A percentile compares a stretch with the other conserved stretches of the same genome.
phyloP scores from a whole-genome alignment of 805 yeast genomes.

The Scheffersomyces amazonensis region DNA sequence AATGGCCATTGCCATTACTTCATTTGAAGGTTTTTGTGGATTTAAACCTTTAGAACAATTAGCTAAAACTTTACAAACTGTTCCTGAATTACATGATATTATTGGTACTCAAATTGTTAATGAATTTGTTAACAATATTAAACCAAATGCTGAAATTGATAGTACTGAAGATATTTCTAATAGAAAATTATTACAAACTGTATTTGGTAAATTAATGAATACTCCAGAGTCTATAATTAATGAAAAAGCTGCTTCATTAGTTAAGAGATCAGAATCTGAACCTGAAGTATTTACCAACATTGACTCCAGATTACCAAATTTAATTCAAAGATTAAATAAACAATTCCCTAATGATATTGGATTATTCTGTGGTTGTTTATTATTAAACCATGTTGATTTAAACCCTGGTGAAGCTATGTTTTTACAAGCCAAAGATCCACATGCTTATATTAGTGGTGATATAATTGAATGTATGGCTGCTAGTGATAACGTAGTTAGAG shows the following conservation, averaged over 20 bases:
- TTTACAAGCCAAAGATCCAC: conserved; percentile 95
- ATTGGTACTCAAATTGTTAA: conserved; percentile 62
- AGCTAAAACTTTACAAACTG: conserved; percentile 59
- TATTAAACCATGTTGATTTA: conserved; percentile 84
- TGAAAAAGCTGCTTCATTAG: conserved; percentile 60
- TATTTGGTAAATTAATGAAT: conserved; percentile 84
- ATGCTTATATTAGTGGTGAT: conserved; percentile 95
- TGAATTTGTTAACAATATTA: conserved; percentile 51
- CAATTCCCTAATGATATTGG: conserved; percentile 96
- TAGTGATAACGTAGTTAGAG: conserved; percentile 95
- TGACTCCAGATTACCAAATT: conserved; percentile 56
- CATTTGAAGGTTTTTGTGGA: conserved; percentile 97
- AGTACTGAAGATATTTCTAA: conserved; percentile 54
- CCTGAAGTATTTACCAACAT: conserved; percentile 56
- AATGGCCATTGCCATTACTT: conserved; percentile 97
- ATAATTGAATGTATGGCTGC: conserved; percentile 99
- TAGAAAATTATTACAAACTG: conserved; percentile 64
- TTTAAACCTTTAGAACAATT: conserved; percentile 87
- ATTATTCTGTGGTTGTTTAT: conserved; percentile 89
- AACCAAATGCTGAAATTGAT: conserved; percentile 42
- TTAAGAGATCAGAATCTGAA: conserved; percentile 56
- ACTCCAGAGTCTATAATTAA: conserved; percentile 60
- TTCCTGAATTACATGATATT: conserved; percentile 74
- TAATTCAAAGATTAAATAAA: conserved; percentile 71
- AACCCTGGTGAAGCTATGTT: conserved; percentile 94